These are phyloP conservation scores for Claviceps sp. DNA, from an alignment of 2,329 filamentous ascomycete genomes.

Conservation along the genomic window DNA sequence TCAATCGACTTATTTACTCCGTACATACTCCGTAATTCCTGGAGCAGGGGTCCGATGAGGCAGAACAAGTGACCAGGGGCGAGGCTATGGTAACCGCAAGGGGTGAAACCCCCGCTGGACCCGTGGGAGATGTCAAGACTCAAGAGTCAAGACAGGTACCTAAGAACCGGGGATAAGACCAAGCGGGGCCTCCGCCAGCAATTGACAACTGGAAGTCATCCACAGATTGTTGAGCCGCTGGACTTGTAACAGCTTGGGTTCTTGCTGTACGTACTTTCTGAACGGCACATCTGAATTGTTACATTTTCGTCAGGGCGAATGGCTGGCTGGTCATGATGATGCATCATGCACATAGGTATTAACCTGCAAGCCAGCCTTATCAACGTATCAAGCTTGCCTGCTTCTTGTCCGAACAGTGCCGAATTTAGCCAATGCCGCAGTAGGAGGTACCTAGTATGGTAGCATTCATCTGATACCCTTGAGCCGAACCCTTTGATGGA, in stretches of 20 bases:
- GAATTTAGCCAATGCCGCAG: not conserved
- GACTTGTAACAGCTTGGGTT: not conserved
- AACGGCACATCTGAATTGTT: too few species aligned
- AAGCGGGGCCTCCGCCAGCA: not conserved
- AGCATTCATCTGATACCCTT: not conserved
- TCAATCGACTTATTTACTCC: too few species aligned
- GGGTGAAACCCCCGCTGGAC: not conserved
- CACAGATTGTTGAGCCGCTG: not conserved
- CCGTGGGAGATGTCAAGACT: too few species aligned
- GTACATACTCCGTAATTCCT: too few species aligned
- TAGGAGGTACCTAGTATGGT: too few species aligned
- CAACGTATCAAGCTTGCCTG: not conserved
- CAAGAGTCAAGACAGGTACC: not conserved
- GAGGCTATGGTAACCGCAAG: not conserved
- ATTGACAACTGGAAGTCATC: not conserved
- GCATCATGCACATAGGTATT: too few species aligned
- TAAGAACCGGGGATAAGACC: not conserved
- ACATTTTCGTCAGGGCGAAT: too few species aligned
- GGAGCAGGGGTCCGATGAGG: not conserved
- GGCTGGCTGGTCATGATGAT: too few species aligned
- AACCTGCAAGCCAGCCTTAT: too few species aligned
- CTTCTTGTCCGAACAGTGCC: conserved; percentile 1
- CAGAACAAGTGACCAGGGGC: not conserved
- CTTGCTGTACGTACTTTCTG: too few species aligned
- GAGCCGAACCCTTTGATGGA: not conserved